Conservation (phyloP, 164 flowering plant species). For the Dillenia suffruticosa region DNA sequence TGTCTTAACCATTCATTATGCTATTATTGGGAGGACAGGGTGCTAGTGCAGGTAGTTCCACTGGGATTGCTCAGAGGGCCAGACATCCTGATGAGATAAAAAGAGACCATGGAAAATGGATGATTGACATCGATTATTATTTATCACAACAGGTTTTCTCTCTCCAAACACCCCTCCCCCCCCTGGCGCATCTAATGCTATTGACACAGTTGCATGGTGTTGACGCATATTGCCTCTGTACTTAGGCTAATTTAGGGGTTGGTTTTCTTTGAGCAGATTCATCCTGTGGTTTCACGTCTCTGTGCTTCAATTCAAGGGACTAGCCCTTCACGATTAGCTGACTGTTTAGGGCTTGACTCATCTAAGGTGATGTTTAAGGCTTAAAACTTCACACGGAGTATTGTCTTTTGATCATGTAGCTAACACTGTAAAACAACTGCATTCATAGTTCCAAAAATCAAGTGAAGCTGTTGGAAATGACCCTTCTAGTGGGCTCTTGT, state of each 20-base stretch:
- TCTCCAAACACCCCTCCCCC: neutral
- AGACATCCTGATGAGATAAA: conserved; percentile 97
- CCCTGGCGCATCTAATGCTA: neutral
- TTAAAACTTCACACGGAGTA: neutral
- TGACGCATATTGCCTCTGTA: neutral
- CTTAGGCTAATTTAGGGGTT: neutral
- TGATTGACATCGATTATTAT: conserved; percentile 93
- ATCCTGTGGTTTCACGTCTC: conserved; percentile 94
- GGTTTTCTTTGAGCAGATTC: conserved; percentile 55
- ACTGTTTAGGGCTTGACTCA: conserved; percentile 95
- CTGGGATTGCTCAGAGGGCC: conserved; percentile 92
- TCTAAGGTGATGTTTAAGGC: conserved; percentile 55
- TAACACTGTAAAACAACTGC: conserved; percentile 11
- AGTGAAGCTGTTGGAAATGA: conserved; percentile 45
- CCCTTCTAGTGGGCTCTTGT: conserved; percentile 48
- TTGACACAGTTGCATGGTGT: neutral
- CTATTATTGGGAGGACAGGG: conserved; percentile 39
- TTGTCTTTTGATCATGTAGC: neutral
- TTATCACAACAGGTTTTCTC: conserved; percentile 79
- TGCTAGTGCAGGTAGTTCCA: conserved; percentile 41
- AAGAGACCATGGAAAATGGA: conserved; percentile 69
- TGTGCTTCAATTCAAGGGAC: conserved; percentile 97
- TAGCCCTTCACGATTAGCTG: conserved; percentile 92
- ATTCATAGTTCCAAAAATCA: conserved; percentile 60
- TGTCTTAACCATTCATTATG: neutral